A percentile compares a stretch with the other conserved stretches of the same genome.
phyloP scores from a whole-genome alignment of 2,329 filamentous ascomycete species.

The Neofusicoccum ribis region DNA sequence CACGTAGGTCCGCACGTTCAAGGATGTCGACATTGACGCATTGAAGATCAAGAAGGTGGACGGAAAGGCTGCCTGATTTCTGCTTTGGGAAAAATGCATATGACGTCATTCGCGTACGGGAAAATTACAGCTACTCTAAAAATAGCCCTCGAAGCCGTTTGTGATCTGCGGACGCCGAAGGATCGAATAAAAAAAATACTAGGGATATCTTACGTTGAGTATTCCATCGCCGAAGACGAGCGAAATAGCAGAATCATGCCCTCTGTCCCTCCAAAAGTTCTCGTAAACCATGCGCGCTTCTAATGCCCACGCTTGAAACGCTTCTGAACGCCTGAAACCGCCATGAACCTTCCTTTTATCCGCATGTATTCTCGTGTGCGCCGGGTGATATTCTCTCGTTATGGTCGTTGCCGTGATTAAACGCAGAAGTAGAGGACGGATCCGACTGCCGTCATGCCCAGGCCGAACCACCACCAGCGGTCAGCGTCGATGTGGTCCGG shows the following conservation, averaged over 20 bases:
- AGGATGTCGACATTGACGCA: conserved; percentile 30
- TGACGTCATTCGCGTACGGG: background rate
- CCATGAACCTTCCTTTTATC: background rate
- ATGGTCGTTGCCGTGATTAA: conserved; percentile 22
- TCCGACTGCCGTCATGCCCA: conserved; percentile 50
- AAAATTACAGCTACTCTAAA: background rate
- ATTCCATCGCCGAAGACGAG: background rate
- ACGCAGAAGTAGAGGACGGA: conserved; percentile 50
- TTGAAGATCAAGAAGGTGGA: conserved; percentile 29
- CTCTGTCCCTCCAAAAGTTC: background rate
- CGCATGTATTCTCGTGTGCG: background rate
- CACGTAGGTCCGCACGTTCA: conserved; percentile 27
- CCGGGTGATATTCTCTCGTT: background rate
- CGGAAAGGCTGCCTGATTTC: conserved; percentile 25
- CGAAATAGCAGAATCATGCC: background rate
- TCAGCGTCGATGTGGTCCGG: conserved; percentile 43
- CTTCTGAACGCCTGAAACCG: background rate
- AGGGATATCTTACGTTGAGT: background rate
- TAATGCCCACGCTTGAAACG: background rate
- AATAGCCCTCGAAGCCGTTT: background rate
- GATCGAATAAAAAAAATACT: background rate
- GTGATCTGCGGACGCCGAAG: background rate
- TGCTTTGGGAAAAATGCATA: background rate
- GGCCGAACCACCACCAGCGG: conserved; percentile 52
- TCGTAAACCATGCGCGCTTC: background rate